Conservation (phyloP, 345 rosid genomes). For the Euphorbia lathyris region DNA sequence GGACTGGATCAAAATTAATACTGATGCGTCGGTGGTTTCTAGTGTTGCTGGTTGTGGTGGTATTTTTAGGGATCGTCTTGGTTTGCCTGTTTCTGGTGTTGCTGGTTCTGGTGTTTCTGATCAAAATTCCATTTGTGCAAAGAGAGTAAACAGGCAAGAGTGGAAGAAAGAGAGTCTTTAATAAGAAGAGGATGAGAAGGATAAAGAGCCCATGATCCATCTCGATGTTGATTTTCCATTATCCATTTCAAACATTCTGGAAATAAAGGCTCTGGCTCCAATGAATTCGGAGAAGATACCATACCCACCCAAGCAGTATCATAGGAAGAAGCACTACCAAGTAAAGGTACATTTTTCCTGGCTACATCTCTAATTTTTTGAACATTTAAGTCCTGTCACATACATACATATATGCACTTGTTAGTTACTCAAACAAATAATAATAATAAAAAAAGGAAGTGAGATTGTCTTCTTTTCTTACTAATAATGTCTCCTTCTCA, state of each 20-base stretch:
- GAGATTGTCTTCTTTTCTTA: not conserved
- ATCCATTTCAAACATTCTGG: not conserved
- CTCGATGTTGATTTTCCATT: not conserved
- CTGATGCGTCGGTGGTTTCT: no score
- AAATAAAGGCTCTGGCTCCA: not conserved
- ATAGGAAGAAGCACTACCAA: not conserved
- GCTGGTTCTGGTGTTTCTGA: no score
- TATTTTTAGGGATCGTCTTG: no score
- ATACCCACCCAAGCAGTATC: constrained; percentile 6
- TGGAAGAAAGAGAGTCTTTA: constrained; percentile 6
- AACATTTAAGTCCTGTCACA: not conserved
- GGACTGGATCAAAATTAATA: no score
- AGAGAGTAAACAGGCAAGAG: constrained; percentile 1
- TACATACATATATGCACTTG: no score
- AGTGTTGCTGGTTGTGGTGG: no score
- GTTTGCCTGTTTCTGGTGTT: no score
- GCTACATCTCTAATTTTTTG: not conserved
- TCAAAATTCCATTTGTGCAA: not conserved
- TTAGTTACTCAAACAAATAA: no score
- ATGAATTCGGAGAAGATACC: not conserved
- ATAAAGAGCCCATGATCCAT: not conserved
- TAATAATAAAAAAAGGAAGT: no score
- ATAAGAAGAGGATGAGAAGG: not conserved
- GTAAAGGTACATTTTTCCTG: not conserved
- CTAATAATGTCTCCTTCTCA: not conserved